phyloP scores from a whole-genome alignment of 2,329 filamentous ascomycete species.

The Piedraia hortae region DNA sequence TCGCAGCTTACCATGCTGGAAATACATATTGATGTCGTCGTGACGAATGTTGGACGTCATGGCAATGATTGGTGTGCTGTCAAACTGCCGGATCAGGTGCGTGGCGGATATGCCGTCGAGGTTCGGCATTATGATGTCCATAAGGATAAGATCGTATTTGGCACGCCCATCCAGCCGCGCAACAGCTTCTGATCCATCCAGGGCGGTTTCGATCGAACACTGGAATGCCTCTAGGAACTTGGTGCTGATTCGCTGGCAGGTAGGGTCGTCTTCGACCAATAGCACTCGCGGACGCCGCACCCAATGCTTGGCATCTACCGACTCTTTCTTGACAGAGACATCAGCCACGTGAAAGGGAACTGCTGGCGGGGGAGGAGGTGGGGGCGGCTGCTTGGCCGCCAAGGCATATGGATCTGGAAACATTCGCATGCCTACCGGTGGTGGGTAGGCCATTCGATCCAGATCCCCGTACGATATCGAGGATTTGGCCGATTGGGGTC shows the following conservation, averaged over 20 bases:
- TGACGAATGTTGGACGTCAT: conserved; percentile 98
- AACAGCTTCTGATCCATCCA: conserved; percentile 74
- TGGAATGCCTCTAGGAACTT: conserved; percentile 39
- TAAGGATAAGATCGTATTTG: conserved; percentile 32
- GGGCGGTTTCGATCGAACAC: conserved; percentile 34
- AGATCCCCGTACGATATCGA: conserved; percentile 30
- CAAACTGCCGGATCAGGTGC: conserved; percentile 70
- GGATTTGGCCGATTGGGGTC: conserved; percentile 19
- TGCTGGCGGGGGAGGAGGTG: conserved; percentile 14
- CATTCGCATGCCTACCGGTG: conserved; percentile 81
- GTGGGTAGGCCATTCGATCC: conserved; percentile 62
- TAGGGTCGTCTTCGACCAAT: conserved; percentile 60
- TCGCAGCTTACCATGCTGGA: conserved; percentile 69
- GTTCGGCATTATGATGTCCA: conserved; percentile 74
- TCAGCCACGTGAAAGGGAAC: too few species aligned
- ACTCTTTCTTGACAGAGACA: too few species aligned
- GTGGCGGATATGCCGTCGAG: conserved; percentile 87
- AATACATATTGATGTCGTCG: conserved; percentile 92
- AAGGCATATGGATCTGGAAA: conserved; percentile 75
- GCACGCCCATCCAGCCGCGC: conserved; percentile 46
- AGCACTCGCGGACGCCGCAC: conserved; percentile 48
- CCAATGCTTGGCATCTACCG: too few species aligned
- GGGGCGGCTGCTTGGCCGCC: conserved; percentile 34
- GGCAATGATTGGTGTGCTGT: conserved; percentile 68
- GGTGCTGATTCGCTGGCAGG: conserved; percentile 36